These are phyloP conservation scores for Hyphopichia fennica DNA, from an alignment of 1,139 yeast species.

Conservation along the genomic window DNA sequence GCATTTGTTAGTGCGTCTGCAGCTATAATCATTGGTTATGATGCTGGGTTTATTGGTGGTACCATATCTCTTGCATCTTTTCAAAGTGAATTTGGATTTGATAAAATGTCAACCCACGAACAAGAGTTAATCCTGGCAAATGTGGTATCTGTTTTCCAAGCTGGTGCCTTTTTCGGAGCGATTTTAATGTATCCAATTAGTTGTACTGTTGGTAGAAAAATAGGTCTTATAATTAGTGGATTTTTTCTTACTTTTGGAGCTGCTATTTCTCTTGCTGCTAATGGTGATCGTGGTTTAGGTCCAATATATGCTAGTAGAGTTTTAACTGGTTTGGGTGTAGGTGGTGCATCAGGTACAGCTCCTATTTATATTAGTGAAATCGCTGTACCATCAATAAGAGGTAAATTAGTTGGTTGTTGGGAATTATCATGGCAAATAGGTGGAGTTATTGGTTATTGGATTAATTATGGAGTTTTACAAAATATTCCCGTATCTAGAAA, in stretches of 20 bases:
- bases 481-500: constrained; percentile 16
- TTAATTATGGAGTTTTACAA: constrained; percentile 37
- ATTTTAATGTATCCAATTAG: constrained; percentile 29
- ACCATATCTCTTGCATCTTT: constrained; percentile 29
- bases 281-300: constrained; percentile 24
- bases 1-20: constrained; percentile 30
- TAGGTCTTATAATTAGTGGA: constrained; percentile 28
- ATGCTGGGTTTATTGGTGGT: constrained; percentile 36
- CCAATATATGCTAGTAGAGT: constrained; percentile 39
- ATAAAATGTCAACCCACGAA: constrained; percentile 14
- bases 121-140: constrained; percentile 20
- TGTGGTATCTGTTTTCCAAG: constrained; percentile 36
- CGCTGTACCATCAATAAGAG: constrained; percentile 31
- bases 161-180: constrained; percentile 35
- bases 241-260: constrained; percentile 45
- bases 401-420: constrained; percentile 46
- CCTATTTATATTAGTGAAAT: constrained; percentile 34
- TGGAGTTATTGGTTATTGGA: constrained; percentile 45
- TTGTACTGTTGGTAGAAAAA: constrained; percentile 25
- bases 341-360: constrained; percentile 34
- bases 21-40: constrained; percentile 36
- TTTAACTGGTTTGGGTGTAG: constrained; percentile 35
- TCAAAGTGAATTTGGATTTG: constrained; percentile 25
- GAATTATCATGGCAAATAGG: constrained; percentile 55
- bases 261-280: constrained; percentile 29